phyloP scores from a whole-genome alignment of 78 protist species.

The Dictyostelium purpureum region DNA sequence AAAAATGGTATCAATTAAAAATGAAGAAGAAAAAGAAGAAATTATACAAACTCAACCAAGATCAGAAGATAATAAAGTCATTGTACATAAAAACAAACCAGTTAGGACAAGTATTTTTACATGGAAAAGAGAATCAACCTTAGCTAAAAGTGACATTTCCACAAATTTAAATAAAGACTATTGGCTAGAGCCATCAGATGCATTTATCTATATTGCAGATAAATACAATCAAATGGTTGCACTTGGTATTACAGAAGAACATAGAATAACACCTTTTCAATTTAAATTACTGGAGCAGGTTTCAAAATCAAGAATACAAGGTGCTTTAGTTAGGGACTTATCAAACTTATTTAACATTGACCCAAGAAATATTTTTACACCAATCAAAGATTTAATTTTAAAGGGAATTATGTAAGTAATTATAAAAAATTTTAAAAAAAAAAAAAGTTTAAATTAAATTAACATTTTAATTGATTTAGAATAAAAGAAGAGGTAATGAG shows the following conservation, averaged over 20 bases:
- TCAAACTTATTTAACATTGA: conserved; percentile 10
- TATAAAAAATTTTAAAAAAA: background rate
- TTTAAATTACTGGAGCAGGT: background rate
- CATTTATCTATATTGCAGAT: background rate
- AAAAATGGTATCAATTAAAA: background rate
- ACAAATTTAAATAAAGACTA: no score
- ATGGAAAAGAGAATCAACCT: no score
- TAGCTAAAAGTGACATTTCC: no score
- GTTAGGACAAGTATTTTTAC: no score
- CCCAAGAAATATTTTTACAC: conserved; percentile 3
- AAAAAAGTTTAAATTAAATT: background rate
- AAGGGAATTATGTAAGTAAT: conserved; percentile 6
- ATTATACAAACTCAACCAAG: background rate
- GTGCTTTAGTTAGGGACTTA: background rate
- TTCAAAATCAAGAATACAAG: background rate
- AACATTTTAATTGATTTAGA: background rate
- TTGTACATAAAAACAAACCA: no score
- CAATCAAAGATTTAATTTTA: conserved; percentile 1
- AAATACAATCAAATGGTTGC: background rate
- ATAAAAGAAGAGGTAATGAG: background rate
- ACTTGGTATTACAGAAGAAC: background rate
- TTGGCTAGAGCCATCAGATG: background rate
- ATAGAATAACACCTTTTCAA: background rate
- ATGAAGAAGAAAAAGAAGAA: background rate
- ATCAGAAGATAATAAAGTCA: background rate